A percentile compares a stretch with the other conserved stretches of the same genome.
phyloP scores from a whole-genome alignment of 2,329 filamentous ascomycete genomes.

The Tolypocladium capitatum region DNA sequence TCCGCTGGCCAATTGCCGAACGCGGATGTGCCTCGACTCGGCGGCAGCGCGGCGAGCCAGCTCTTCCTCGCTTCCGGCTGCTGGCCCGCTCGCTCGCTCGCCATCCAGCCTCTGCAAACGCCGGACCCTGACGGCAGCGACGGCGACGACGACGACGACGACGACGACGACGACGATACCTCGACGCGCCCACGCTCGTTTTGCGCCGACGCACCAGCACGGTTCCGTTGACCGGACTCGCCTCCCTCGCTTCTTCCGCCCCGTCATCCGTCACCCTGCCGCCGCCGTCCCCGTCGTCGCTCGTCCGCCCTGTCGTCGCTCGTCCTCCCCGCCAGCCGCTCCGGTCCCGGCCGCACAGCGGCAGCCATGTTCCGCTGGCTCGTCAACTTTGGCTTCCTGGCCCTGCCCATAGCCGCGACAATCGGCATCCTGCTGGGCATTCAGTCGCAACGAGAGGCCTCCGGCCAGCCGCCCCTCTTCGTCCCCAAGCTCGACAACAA shows the following conservation, averaged over 20 bases:
- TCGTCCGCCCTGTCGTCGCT: background rate
- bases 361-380: conserved; percentile 27
- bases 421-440: conserved; percentile 36
- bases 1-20: background rate
- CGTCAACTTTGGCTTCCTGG: conserved; percentile 35
- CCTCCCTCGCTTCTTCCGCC: background rate
- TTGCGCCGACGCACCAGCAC: background rate
- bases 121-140: too few relatives aligned
- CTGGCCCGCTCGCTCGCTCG: background rate
- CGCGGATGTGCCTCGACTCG: background rate
- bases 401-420: conserved; percentile 34
- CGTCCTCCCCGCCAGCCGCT: background rate
- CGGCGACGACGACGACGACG: too few relatives aligned
- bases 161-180: background rate
- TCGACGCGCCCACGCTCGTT: background rate
- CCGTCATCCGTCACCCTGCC: background rate
- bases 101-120: too few relatives aligned
- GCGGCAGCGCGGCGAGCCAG: background rate
- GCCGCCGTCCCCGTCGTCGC: background rate
- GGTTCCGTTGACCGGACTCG: background rate
- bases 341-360: background rate
- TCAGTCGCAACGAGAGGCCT: conserved; percentile 27
- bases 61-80: background rate
- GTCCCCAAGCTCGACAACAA: conserved; percentile 15
- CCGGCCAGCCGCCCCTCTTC: conserved; percentile 32